These are phyloP conservation scores for Amniculicola lignicola DNA, from an alignment of 495 filamentous ascomycete genomes.

Conservation along the genomic window DNA sequence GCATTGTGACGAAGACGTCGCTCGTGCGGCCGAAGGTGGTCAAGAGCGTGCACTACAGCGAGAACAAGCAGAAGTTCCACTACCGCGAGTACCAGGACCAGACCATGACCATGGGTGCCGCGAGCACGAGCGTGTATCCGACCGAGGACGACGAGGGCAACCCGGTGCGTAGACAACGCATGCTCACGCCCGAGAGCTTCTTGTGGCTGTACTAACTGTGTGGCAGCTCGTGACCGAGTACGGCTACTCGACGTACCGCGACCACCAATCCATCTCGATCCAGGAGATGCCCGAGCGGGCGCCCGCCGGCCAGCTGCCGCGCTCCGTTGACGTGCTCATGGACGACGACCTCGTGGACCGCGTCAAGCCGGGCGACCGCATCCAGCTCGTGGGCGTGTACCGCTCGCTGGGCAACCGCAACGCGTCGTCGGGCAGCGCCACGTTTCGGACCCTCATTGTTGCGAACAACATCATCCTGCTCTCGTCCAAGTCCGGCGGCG, in stretches of 20 bases:
- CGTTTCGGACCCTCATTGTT: conserved; percentile 88
- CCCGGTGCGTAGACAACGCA: conserved; percentile 55
- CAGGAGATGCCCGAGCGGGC: conserved; percentile 99
- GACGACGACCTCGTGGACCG: conserved; percentile 96
- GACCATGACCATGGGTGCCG: conserved; percentile 91
- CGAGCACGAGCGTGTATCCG: conserved; percentile 87
- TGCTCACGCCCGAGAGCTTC: neutral
- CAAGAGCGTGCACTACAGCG: conserved; percentile 95
- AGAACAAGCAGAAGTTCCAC: conserved; percentile 76
- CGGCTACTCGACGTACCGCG: conserved; percentile 89
- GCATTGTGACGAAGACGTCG: conserved; percentile 94
- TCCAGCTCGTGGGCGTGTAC: conserved; percentile 93
- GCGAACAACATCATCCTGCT: conserved; percentile 95
- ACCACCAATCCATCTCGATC: conserved; percentile 97
- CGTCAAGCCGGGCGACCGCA: conserved; percentile 91
- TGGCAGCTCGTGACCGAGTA: conserved; percentile 82
- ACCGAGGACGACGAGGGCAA: conserved; percentile 86
- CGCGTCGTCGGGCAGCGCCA: conserved; percentile 76
- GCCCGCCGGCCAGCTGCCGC: conserved; percentile 90
- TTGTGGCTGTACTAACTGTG: neutral
- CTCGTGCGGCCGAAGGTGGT: conserved; percentile 94
- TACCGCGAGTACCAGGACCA: conserved; percentile 88
- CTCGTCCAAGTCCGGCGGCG: conserved; percentile 93
- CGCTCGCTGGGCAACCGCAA: conserved; percentile 92
- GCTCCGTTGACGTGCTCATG: conserved; percentile 95